Conservation (phyloP, 163 green algal genomes). For the Volvox carteri region DNA sequence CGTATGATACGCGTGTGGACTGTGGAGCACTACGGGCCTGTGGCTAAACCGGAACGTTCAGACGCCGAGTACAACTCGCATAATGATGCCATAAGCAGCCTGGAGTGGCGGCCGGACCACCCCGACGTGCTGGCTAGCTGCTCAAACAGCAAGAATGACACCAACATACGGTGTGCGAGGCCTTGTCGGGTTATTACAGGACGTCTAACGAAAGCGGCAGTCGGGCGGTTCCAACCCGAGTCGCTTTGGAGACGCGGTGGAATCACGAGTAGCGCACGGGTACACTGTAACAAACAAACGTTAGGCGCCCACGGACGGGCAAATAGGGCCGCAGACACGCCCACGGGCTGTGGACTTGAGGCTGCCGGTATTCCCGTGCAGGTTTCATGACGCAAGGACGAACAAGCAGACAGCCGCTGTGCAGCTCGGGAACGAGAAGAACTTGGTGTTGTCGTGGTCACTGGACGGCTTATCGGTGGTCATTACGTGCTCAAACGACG, state of each 20-base stretch:
- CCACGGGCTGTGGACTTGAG: too few species aligned
- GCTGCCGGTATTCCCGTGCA: too few species aligned
- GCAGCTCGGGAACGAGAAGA: constrained; percentile 45
- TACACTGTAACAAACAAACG: too few species aligned
- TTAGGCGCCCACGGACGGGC: too few species aligned
- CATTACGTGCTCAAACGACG: constrained; percentile 17
- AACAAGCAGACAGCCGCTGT: constrained; percentile 52
- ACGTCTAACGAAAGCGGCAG: too few species aligned
- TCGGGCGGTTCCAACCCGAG: too few species aligned
- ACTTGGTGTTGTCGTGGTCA: constrained; percentile 50
- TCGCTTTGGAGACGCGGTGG: too few species aligned
- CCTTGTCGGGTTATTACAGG: too few species aligned
- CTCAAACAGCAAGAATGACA: constrained; percentile 43
- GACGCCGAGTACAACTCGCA: constrained; percentile 38
- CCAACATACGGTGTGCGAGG: constrained; percentile 34
- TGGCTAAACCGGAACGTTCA: constrained; percentile 15
- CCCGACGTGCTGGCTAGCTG: constrained; percentile 38
- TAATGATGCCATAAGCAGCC: constrained; percentile 36
- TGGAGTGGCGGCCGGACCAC: constrained; percentile 48
- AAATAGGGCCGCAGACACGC: too few species aligned
- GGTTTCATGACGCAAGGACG: constrained; percentile 52
- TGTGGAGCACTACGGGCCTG: constrained; percentile 28
- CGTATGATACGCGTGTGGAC: constrained; percentile 48
- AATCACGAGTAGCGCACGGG: too few species aligned
- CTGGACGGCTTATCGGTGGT: constrained; percentile 36